Percentiles rank a stretch among this genome's conserved stretches.
These are phyloP conservation scores for Eimeria praecox DNA, from an alignment of 169 alveolate species.

Conservation along the genomic window DNA sequence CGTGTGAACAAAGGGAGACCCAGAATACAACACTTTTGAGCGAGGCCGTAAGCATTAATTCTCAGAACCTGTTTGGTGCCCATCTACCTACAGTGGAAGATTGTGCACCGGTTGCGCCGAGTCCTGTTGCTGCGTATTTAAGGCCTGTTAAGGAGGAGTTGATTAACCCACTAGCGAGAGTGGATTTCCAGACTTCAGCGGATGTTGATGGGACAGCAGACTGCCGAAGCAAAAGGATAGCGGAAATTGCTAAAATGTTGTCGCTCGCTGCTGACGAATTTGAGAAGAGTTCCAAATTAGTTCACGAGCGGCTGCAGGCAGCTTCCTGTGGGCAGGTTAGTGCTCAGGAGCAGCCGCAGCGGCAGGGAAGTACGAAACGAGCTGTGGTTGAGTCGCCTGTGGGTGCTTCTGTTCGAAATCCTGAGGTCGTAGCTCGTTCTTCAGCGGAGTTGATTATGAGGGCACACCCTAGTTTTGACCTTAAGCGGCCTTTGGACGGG, in stretches of 20 bases:
- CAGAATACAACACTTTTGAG: neutral
- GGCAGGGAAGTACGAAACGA: neutral
- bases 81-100: neutral
- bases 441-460: neutral
- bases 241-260: neutral
- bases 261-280: conserved; percentile 19
- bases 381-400: neutral
- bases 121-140: neutral
- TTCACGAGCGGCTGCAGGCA: neutral
- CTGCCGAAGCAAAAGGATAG: neutral
- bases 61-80: neutral
- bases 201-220: neutral
- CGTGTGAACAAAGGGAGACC: neutral
- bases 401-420: neutral
- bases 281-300: neutral
- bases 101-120: neutral
- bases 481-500: neutral
- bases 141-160: neutral
- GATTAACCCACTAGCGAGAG: neutral
- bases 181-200: neutral
- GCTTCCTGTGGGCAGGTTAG: neutral
- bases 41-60: neutral
- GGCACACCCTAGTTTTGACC: neutral
- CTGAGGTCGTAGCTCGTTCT: neutral
- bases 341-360: neutral